Conservation (phyloP, 2,329 filamentous ascomycete genomes). For the Cladophialophora immunda region DNA sequence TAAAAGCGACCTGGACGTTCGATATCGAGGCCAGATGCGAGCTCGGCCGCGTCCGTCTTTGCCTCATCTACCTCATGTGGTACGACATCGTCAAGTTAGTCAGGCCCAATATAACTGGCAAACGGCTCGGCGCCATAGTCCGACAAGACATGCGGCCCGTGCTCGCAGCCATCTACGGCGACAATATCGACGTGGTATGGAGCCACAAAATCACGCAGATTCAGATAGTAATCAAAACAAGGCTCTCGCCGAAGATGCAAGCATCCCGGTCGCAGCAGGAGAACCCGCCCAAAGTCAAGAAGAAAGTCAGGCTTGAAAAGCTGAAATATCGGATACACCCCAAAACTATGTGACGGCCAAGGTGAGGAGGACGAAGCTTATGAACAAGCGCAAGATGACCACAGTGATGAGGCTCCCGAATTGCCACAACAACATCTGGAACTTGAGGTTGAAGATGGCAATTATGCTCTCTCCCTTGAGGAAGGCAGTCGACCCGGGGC, state of each 20-base stretch:
- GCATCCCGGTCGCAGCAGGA: conserved; percentile 5
- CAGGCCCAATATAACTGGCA: no score
- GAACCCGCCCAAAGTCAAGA: conserved; percentile 9
- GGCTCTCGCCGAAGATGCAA: not conserved
- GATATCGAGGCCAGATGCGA: no score
- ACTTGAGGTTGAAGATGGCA: not conserved
- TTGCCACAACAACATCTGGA: not conserved
- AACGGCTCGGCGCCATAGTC: no score
- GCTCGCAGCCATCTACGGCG: no score
- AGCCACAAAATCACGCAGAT: conserved; percentile 9
- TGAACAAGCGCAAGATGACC: conserved; percentile 2
- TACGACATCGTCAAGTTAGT: no score
- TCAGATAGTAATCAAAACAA: conserved; percentile 19
- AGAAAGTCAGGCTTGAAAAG: not conserved
- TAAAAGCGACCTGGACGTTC: no score
- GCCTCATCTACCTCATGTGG: no score
- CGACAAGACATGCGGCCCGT: no score
- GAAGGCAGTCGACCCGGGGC: not conserved
- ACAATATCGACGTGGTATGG: no score
- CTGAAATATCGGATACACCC: not conserved
- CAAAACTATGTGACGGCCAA: not conserved
- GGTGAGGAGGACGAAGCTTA: not conserved
- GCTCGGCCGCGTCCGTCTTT: no score
- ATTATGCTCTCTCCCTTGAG: not conserved
- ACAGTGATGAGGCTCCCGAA: not conserved